Evolutionary conservation across 495 filamentous ascomycete genomes (phyloP).

Genomic region (Aspergillus heteromorphus): DNA sequence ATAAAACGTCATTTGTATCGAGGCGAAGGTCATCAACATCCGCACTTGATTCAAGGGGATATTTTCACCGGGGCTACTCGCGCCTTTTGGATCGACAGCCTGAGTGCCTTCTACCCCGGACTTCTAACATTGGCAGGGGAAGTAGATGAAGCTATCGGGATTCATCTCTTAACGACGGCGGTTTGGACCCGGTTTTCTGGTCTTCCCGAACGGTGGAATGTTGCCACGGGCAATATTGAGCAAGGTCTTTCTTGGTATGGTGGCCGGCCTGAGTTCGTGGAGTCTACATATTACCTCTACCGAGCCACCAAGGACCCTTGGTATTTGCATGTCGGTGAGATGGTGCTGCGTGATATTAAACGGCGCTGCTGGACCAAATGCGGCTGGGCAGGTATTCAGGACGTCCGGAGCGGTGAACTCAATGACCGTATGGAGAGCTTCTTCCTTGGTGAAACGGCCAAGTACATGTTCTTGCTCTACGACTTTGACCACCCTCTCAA

Average conservation of each 20-base stretch:
- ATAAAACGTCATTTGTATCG: slow-evolving; percentile 81
- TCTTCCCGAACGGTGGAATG: slow-evolving; percentile 89
- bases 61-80: slow-evolving; percentile 73
- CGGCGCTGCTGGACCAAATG: slow-evolving; percentile 88
- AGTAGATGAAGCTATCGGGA: slow-evolving; percentile 81
- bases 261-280: slow-evolving; percentile 90
- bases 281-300: slow-evolving; percentile 91
- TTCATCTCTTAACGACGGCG: slow-evolving; percentile 83
- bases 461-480: slow-evolving; percentile 90
- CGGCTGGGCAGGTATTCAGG: slow-evolving; percentile 92
- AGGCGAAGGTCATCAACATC: slow-evolving; percentile 64
- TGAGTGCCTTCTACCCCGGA: slow-evolving; percentile 92
- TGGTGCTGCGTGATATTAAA: slow-evolving; percentile 85
- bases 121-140: slow-evolving; percentile 83
- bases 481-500: slow-evolving; percentile 83
- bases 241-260: slow-evolving; percentile 90
- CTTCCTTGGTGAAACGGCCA: slow-evolving; percentile 91
- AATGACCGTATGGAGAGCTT: slow-evolving; percentile 99
- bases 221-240: slow-evolving; percentile 78
- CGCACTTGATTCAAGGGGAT: slow-evolving; percentile 88
- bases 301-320: slow-evolving; percentile 91
- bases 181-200: slow-evolving; percentile 92
- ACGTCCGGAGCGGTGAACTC: slow-evolving; percentile 82
- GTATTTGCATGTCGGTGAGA: slow-evolving; percentile 94
- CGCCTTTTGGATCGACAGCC: slow-evolving; percentile 90